Base-by-base conservation (phyloP, 1,284 basidiomycete genomes). In the Melampsora medusae region DNA sequence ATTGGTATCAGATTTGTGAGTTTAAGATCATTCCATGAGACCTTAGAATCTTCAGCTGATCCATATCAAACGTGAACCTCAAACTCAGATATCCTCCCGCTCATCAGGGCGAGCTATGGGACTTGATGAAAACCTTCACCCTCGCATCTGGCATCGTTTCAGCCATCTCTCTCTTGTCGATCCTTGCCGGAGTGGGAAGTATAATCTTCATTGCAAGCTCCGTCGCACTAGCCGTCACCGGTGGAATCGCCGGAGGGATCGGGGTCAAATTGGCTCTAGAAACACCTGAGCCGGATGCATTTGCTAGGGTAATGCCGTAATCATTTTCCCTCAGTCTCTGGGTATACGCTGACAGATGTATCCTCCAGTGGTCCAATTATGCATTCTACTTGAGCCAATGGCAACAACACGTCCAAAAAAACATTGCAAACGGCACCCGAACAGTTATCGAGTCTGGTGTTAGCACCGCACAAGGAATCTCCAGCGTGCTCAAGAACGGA, bases 311-410 rank as follows among this genome's bases (percentile, higher is more conserved):
- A 70, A 62, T n/a, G 4, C 7, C 5, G 22, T 59, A 2, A 31
- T 31, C 28, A 7, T 2, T 9, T 31, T 59, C 14, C n/a, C 9
- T 22, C 9, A 59, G n/a, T 5, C 2, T 59, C 6, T 31, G 53
- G 28, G n/a, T n/a, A 59, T 7, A 22, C 5, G 9, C 53, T 59
- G n/a, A 22, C n/a, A 2, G 7, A 59, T 14, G n/a, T 59, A 9
- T 59, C 9, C 14, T 14, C 33, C 7, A 69, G 68, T 69, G 25
- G 46, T 64, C 70, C 4, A 60, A 62, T 49, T 72, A 72, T 53
- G 70, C 70, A 25, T 72, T 72, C 65, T 72, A 72, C 22, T 53
- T 72, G 16, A 49, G 61, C 14, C 56, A 72, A 42, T 72, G 70
- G 70, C 70, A 72, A n/a, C 48, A 64, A n/a, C 70, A 66, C 48